Conservation (phyloP, 805 yeast genomes). For the Wickerhamomyces ciferrii region DNA sequence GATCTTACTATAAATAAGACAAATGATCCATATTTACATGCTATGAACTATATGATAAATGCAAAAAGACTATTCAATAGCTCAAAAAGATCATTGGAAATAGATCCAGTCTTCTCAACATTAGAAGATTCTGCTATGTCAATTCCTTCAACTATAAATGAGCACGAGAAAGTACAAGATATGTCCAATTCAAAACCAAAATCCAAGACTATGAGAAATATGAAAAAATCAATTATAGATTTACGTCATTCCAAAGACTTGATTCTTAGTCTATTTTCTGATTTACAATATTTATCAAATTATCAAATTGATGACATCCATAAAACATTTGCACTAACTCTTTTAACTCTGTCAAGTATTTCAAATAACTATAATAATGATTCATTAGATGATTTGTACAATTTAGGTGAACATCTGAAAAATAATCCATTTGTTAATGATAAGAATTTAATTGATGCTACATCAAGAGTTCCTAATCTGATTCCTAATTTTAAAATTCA, state of each 20-base stretch:
- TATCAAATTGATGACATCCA: constrained; percentile 21
- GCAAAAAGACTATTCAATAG: constrained; percentile 24
- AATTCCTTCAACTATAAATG: constrained; percentile 29
- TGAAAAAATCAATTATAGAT: constrained; percentile 16
- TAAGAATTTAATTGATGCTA: constrained; percentile 14
- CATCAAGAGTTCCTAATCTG: constrained; percentile 7
- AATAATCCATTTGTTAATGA: constrained; percentile 22
- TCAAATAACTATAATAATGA: constrained; percentile 14
- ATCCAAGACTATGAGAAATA: constrained; percentile 15
- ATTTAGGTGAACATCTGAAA: constrained; percentile 22
- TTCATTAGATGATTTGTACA: constrained; percentile 14
- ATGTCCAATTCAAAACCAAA: constrained; percentile 10
- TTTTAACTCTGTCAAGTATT: constrained; percentile 21
- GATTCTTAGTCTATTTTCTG: constrained; percentile 10
- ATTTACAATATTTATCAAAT: constrained; percentile 19
- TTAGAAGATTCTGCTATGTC: constrained; percentile 46
- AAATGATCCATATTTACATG: constrained; percentile 14
- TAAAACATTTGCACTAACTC: constrained; percentile 15
- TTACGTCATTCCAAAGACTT: constrained; percentile 18
- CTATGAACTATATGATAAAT: constrained; percentile 24
- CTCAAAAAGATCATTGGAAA: constrained; percentile 26
- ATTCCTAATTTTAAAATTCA: constrained; percentile 13
- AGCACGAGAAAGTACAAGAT: neutral
- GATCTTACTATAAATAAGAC: constrained; percentile 12
- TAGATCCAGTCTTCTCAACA: constrained; percentile 44